Conservation (phyloP, 352 stramenopile species). For the Phytophthora foliorum region DNA sequence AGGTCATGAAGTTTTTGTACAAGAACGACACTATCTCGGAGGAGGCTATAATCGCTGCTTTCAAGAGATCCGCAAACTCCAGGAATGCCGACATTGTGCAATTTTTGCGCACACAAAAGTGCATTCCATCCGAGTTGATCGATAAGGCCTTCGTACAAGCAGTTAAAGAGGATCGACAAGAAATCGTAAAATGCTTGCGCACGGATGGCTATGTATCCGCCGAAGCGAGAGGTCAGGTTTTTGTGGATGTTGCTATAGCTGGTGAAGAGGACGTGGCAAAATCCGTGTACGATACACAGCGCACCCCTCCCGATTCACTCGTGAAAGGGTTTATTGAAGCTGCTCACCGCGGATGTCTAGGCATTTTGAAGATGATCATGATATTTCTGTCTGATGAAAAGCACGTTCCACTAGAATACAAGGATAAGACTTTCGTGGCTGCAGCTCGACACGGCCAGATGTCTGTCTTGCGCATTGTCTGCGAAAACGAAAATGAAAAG, state of each 20-base stretch:
- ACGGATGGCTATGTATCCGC: not conserved
- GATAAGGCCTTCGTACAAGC: not conserved
- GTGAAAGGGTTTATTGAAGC: not conserved
- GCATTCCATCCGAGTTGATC: not conserved
- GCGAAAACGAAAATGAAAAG: not conserved
- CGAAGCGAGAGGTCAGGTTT: not conserved
- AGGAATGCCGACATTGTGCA: not conserved
- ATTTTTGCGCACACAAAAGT: not conserved
- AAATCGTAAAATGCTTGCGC: not conserved
- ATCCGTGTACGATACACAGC: not conserved
- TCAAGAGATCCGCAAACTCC: not conserved
- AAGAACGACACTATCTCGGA: not conserved
- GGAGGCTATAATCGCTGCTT: not conserved
- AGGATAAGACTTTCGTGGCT: not conserved
- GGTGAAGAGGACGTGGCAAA: not conserved
- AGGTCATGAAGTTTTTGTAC: not conserved
- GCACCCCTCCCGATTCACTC: not conserved
- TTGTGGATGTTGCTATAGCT: not conserved
- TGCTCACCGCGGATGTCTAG: not conserved
- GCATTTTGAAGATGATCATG: not conserved
- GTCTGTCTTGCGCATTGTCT: not conserved
- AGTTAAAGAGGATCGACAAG: not conserved
- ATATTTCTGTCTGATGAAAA: not conserved
- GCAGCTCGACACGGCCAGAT: not conserved
- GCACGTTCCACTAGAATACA: not conserved